phyloP scores from a whole-genome alignment of 2,329 filamentous ascomycete species.

The Clonostachys sp. region DNA sequence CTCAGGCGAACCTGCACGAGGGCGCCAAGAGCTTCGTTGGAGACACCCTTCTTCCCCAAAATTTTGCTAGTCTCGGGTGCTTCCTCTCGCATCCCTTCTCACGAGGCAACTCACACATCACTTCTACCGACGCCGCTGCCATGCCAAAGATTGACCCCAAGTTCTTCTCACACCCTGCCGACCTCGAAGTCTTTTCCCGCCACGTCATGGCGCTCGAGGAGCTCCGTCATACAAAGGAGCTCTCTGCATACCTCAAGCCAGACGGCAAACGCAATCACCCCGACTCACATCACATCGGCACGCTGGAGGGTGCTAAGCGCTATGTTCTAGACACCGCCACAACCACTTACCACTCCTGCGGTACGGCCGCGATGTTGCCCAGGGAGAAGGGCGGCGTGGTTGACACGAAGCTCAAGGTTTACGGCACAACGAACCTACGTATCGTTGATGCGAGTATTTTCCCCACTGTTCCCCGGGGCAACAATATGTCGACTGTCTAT shows the following conservation, averaged over 20 bases:
- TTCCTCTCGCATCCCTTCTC: slow-evolving; percentile 53
- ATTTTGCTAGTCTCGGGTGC: too few species aligned
- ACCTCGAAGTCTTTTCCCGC: slow-evolving; percentile 45
- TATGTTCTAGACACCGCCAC: slow-evolving; percentile 24
- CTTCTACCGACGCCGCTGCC: slow-evolving; percentile 29
- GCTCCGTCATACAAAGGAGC: slow-evolving; percentile 24
- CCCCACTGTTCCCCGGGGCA: slow-evolving; percentile 7
- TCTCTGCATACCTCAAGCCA: slow-evolving; percentile 27
- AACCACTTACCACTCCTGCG: slow-evolving; percentile 38
- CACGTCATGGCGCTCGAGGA: slow-evolving; percentile 34
- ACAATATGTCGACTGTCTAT: slow-evolving; percentile 8
- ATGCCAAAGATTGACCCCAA: slow-evolving; percentile 46
- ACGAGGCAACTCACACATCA: slow-evolving; percentile 54
- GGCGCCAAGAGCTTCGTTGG: background rate
- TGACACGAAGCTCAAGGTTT: slow-evolving; percentile 5
- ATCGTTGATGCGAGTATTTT: slow-evolving; percentile 8
- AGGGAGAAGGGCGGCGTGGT: slow-evolving; percentile 28
- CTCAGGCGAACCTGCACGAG: background rate
- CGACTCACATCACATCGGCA: background rate
- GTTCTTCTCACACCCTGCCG: slow-evolving; percentile 50
- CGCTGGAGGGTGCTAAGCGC: slow-evolving; percentile 18
- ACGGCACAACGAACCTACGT: slow-evolving; percentile 7
- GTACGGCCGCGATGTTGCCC: slow-evolving; percentile 44
- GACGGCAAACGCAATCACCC: slow-evolving; percentile 17
- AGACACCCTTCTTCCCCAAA: background rate